Evolutionary conservation across 805 yeast genomes (phyloP), one percentile per base, ranked within the genome.

Genomic region (Wickerhamiella bombiphila): DNA sequence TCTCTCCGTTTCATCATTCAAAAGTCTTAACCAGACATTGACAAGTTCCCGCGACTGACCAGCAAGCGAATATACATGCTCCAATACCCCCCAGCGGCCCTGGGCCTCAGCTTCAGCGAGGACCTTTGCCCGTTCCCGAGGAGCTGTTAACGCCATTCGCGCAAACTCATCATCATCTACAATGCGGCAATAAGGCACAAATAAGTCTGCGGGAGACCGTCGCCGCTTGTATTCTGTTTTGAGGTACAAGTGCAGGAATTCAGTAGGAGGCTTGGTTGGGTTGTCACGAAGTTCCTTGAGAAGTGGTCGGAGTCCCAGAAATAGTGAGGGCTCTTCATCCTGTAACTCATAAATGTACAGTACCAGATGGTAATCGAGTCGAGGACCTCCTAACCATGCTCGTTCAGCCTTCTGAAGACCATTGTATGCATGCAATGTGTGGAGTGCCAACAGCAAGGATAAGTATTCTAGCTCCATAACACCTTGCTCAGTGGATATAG

Each of bases 401-500:
- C 49, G 53, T 35, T 56, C 39, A 2, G 61, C 57, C 1, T 44
- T 47, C 3, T 39, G 38, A 36, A 44, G 47, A 7, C 22, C 7
- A 11, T 17, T 9, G 8, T 48, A 49, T 3, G 40, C 43, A 9
- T 40, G 43, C 14, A 48, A 41, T 16, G 61, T 42, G 33, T 58
- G 57, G 13, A 65, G 36, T 0, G 58, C 62, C 3, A 64, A 44
- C 30, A 56, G 45, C n/a, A 56, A 46, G 22, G 60, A 60, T 16
- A 65, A 41, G 38, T 62, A 66, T 29, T 65, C 59, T 3, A 59
- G 45, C 39, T 64, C 64, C 6, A 55, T 43, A 13, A 58, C 57
- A 2, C 56, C 61, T 5, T 55, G 50, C 42, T 65, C 69, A 9
- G 59, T 55, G 16, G 51, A 54, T 15, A 59, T 45, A 2, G 49